A percentile compares a stretch with the other conserved stretches of the same genome.
Conservation (phyloP, 306 rosid genomes). For the Abrus pulchellus region DNA sequence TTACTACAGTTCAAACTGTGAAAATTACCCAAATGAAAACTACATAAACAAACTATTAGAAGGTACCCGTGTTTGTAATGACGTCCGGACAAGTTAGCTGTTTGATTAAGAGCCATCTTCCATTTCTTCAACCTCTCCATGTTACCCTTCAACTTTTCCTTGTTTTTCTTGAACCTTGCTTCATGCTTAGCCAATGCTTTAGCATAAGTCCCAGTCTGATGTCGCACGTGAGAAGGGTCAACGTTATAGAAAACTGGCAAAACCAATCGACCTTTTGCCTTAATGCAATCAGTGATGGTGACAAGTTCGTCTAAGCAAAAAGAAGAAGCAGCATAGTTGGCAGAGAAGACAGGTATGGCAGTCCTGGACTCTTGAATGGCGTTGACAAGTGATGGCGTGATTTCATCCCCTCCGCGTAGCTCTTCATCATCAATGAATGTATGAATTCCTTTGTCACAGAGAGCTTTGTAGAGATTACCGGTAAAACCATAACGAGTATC, state of each 20-base stretch:
- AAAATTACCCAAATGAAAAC: no score
- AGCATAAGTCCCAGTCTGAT: constrained; percentile 11
- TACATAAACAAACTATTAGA: no score
- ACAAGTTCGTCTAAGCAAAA: constrained; percentile 40
- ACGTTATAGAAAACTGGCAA: constrained; percentile 19
- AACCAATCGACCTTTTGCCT: background rate
- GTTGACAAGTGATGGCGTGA: background rate
- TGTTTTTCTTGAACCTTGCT: background rate
- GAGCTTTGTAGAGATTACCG: constrained; percentile 13
- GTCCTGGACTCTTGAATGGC: constrained; percentile 24
- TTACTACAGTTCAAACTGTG: no score
- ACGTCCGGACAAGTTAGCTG: background rate
- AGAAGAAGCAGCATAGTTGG: background rate
- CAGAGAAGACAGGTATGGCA: constrained; percentile 13
- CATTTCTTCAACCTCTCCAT: background rate
- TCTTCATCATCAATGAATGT: constrained; percentile 33
- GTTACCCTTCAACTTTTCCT: background rate
- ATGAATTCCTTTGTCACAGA: background rate
- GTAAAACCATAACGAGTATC: background rate
- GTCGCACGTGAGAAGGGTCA: constrained; percentile 12
- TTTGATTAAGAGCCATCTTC: background rate
- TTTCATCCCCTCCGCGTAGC: background rate
- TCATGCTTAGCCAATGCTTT: constrained; percentile 5
- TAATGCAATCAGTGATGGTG: background rate
- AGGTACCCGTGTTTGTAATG: background rate